Evolutionary conservation across 805 yeast species (phyloP).

Genomic region (Saccharomycopsis microspora): DNA sequence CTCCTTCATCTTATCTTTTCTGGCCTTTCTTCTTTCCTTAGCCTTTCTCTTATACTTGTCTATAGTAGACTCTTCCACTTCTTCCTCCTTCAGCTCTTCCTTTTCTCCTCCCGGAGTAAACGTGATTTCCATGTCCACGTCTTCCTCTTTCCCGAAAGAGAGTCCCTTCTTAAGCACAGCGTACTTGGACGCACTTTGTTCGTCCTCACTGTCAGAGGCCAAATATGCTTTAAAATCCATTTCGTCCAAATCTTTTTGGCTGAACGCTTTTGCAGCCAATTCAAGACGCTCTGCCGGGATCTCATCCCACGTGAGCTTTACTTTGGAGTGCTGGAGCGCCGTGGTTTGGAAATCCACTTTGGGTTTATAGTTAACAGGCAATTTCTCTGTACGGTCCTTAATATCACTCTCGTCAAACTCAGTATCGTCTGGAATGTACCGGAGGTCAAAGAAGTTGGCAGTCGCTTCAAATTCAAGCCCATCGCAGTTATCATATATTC

Average conservation of each 20-base stretch:
- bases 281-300: constrained; percentile 84
- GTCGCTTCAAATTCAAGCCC: constrained; percentile 95
- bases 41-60: constrained; percentile 78
- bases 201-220: constrained; percentile 65
- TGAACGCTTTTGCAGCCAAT: constrained; percentile 68
- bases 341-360: constrained; percentile 70
- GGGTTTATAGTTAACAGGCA: constrained; percentile 77
- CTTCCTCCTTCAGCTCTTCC: constrained; percentile 22
- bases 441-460: constrained; percentile 83
- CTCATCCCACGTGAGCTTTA: constrained; percentile 96
- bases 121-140: constrained; percentile 76
- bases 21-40: constrained; percentile 79
- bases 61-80: constrained; percentile 59
- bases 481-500: constrained; percentile 79
- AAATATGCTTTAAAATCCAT: constrained; percentile 89
- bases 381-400: constrained; percentile 56
- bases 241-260: constrained; percentile 78
- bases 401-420: constrained; percentile 63
- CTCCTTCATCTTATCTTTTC: constrained; percentile 68
- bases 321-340: constrained; percentile 93
- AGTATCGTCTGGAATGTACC: constrained; percentile 92
- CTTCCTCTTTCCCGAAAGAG: constrained; percentile 30
- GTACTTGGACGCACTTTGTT: constrained; percentile 46
- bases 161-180: constrained; percentile 35
- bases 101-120: constrained; percentile 74